phyloP scores from a whole-genome alignment of 805 yeast species.

The Maudiozyma saulgeensis region DNA sequence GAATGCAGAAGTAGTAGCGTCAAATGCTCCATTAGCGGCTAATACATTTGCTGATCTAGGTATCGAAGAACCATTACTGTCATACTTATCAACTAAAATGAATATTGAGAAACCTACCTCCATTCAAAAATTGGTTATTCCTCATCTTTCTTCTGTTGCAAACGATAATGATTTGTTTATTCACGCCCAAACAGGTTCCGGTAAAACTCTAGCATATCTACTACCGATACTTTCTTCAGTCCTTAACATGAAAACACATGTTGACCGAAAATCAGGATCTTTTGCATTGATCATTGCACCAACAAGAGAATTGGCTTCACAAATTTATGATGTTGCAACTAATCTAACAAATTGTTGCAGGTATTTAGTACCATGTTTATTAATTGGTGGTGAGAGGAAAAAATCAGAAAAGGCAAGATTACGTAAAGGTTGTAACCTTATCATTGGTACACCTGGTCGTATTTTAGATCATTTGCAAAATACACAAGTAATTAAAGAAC shows the following conservation, averaged over 20 bases:
- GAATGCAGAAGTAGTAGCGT: conserved; percentile 37
- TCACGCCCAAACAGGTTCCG: conserved; percentile 97
- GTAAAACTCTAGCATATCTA: conserved; percentile 83
- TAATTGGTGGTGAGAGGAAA: conserved; percentile 97
- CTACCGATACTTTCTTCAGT: conserved; percentile 74
- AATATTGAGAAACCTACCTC: conserved; percentile 63
- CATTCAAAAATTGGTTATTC: conserved; percentile 76
- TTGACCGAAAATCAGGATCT: conserved; percentile 62
- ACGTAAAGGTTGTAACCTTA: conserved; percentile 88
- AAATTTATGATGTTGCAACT: conserved; percentile 75
- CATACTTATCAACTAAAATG: conserved; percentile 49
- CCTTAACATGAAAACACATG: conserved; percentile 41
- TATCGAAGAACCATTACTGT: conserved; percentile 41
- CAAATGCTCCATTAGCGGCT: conserved; percentile 72
- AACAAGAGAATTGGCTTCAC: conserved; percentile 89
- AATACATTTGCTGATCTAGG: conserved; percentile 70
- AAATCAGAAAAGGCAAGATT: conserved; percentile 93
- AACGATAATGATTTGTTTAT: conserved; percentile 64
- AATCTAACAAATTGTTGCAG: conserved; percentile 66
- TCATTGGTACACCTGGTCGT: conserved; percentile 98
- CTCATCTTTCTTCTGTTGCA: conserved; percentile 39
- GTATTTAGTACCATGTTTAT: conserved; percentile 87
- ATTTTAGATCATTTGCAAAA: conserved; percentile 89
- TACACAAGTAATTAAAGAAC: conserved; percentile 59
- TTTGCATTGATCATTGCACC: conserved; percentile 88